A percentile compares a stretch with the other conserved stretches of the same genome.
These are phyloP conservation scores for Ceratobasidium papillatum DNA, from an alignment of 1,284 basidiomycete species.

Conservation along the genomic window DNA sequence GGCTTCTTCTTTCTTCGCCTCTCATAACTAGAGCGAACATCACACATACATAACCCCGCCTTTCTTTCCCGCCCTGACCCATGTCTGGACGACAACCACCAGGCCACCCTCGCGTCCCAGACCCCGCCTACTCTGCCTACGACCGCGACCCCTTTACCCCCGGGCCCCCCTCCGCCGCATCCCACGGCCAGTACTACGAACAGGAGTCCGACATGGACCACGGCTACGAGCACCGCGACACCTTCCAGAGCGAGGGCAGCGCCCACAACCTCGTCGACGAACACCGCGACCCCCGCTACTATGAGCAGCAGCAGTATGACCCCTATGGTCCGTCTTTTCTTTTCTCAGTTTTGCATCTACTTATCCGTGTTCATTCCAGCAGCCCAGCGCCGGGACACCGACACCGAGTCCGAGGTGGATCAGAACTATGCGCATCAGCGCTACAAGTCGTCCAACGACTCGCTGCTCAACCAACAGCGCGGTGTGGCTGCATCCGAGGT, in stretches of 20 bases:
- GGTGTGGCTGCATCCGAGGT: conserved; percentile 52
- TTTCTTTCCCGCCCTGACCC: neutral
- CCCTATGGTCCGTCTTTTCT: conserved; percentile 63
- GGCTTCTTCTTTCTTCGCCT: conserved; percentile 16
- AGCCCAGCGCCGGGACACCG: conserved; percentile 60
- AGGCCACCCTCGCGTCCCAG: neutral
- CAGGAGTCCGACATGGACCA: conserved; percentile 73
- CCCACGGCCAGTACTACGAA: conserved; percentile 67
- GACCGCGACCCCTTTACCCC: conserved; percentile 56
- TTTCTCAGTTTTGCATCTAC: conserved; percentile 38
- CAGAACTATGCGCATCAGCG: conserved; percentile 71
- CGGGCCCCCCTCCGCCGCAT: conserved; percentile 60
- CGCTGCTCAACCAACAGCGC: conserved; percentile 53
- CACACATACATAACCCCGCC: neutral
- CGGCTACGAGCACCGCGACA: conserved; percentile 64
- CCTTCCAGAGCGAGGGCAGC: conserved; percentile 69
- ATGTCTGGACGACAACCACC: conserved; percentile 25
- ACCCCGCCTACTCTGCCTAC: conserved; percentile 31
- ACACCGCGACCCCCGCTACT: conserved; percentile 59
- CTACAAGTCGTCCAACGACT: conserved; percentile 74
- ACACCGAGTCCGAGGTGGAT: conserved; percentile 74
- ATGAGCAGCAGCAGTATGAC: conserved; percentile 72
- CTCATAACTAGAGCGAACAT: conserved; percentile 6
- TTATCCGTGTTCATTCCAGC: conserved; percentile 46
- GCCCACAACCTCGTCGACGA: conserved; percentile 66